Base-by-base conservation (phyloP, 257 asterid genomes). In the Linderniella brevidens region DNA sequence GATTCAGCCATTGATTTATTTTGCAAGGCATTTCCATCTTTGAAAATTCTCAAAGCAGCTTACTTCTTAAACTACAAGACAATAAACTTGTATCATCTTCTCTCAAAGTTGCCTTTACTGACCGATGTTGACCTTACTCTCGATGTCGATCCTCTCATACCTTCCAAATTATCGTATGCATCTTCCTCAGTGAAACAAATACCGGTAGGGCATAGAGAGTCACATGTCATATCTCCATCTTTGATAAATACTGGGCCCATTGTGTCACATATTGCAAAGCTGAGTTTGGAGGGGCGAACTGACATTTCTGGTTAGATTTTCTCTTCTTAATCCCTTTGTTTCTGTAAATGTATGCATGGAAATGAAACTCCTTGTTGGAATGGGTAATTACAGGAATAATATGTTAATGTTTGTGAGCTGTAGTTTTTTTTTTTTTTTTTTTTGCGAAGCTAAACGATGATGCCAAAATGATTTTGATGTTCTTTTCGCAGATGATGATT, bases 251-350 rank as follows among this genome's bases (percentile, higher is more conserved):
- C 68, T 25, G 45, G 59, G 37, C 63, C 64, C 52, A 50, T 50
- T 49, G 62, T 52, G 42, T 69, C 84, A 51, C 58, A 62, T 69
- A 75, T 86, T 32, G 59, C 58, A 40, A 69, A 68, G 36, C 86
- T 86, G 65, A 64, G 71, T 19, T 60, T 82, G 74, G 85, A 78
- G 66, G 96, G 94, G 18, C 88, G 94, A 54, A 68, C 67, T 45
- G 87, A 82, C 44, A 49, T 77, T 45, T 59, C 54, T n/a, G 96
- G 96, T 86, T 68, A 57, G 81, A 63, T 53, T 46, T 42, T 44
- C 20, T 48, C 52, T 58, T 17, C 11, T 8, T 17, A 45, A 37
- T 51, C 40, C 36, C 40, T 45, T 25, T 41, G 0, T 10, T 16
- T 11, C 13, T 25, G 32, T 25, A 3, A 25, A 25, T 25, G 3